Percentiles rank a stretch among this genome's conserved stretches.
phyloP scores from a whole-genome alignment of 106 monocot species.

The Apostasia shenzhenica region DNA sequence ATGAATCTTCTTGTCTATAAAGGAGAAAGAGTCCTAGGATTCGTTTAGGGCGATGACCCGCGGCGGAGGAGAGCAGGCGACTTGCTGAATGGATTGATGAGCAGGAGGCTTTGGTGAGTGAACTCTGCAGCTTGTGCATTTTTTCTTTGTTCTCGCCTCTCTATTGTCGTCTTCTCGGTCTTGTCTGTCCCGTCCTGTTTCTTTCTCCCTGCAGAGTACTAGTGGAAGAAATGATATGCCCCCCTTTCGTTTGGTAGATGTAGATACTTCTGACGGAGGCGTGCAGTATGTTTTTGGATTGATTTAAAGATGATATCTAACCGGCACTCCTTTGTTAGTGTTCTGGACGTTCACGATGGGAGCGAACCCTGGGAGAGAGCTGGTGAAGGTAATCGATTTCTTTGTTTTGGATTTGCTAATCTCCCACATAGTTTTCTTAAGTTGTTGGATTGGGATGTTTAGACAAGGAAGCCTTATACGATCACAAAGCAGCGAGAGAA shows the following conservation, averaged over 20 bases:
- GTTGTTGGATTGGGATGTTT: neutral
- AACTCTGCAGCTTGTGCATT: neutral
- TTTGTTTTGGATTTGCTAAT: neutral
- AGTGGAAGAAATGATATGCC: too few species aligned
- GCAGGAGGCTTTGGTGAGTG: too few species aligned
- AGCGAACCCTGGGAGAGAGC: too few species aligned
- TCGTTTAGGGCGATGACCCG: neutral
- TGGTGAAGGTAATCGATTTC: too few species aligned
- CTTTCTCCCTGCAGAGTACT: neutral
- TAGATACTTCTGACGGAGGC: neutral
- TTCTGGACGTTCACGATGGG: too few species aligned
- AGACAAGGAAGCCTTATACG: constrained; percentile 39
- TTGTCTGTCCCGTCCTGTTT: neutral
- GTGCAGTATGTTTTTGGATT: too few species aligned
- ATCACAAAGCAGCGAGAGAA: constrained; percentile 45
- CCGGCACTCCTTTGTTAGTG: too few species aligned
- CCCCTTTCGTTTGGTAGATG: neutral
- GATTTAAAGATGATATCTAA: too few species aligned
- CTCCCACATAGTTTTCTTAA: neutral
- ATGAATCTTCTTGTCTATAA: too few species aligned
- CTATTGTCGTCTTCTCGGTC: neutral
- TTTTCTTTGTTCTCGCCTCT: too few species aligned
- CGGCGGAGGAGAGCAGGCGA: neutral
- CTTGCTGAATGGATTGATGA: too few species aligned
- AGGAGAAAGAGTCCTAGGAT: too few species aligned